Evolutionary conservation across 139 green algal genomes (phyloP), one percentile per base, ranked within the genome.

Genomic region (Zygnema cylindricum): DNA sequence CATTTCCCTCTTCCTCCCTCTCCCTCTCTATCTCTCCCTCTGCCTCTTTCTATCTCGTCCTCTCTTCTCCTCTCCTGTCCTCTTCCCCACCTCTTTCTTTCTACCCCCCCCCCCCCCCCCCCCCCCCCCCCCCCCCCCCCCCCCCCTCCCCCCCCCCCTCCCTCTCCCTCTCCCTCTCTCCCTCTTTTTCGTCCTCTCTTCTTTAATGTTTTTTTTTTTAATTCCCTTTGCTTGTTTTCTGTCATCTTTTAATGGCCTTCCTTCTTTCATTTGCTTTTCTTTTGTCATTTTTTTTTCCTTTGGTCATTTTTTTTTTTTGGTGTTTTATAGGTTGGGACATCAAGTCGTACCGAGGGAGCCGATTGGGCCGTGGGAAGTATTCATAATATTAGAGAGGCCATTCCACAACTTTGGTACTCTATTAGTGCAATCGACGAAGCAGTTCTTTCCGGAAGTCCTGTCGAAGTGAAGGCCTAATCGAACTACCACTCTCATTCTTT

Each of bases 341-440:
- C 36, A 23, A 23, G n/a, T 16, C 35, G 38, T 23, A 79, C 39
- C 41, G 25, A 25, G 38, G 84, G 38, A 23, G 84, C 84, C 33
- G 84, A 89, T 7, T 38, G 69, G 36, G 69, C 69, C 7, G 30
- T 89, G 33, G 25, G 33, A 23, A 42, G 3, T 39, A 85, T 89
- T 41, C 84, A 89, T 43, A 55, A 89, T 63, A 16, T 89, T 2
- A 35, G 38, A 33, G 35, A 85, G 33, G 69, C 11, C 1, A 54
- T 89, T 7, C 84, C 84, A 1, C 3, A 54, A 1, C 36, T 85
- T 57, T 90, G 82, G 86, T 21, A 91, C 21, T 0, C 49, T 25
- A 63, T 63, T 63, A 16, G 49, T 63, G 7, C 49, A 63, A 7
- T 63, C 7, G 49, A 63, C 16, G 49, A 63, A 63, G 49, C 7